Base-by-base conservation (phyloP, 352 stramenopile genomes). In the Thalassiosira ordinaria region DNA sequence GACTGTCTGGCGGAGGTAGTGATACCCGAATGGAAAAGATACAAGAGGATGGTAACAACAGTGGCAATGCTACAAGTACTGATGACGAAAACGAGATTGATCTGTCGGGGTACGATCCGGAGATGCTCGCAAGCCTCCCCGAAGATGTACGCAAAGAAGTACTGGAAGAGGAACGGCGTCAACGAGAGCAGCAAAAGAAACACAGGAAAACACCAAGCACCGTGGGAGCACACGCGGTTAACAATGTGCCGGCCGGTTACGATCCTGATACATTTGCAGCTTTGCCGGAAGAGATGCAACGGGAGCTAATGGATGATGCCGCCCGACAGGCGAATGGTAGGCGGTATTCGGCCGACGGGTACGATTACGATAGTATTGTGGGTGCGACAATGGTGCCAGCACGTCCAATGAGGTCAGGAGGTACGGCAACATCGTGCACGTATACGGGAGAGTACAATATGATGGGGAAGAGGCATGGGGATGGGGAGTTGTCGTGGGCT, bases 371-470 rank as follows among this genome's bases (percentile, higher is more conserved):
- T 35, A 18, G 16, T 35, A 55, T 77, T 53, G 27, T 47, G 22
- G 13, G 44, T 22, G 64, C 65, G 14, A 41, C 26, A 5, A 35
- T 76, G 9, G 69, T 61, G 27, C 13, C 14, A 31, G 66, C 53
- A 29, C 22, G 29, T 29, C 33, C 59, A 8, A 57, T 68, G n/a
- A 3, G 20, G 18, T 60, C 27, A 47, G 56, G 56, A n/a, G 56
- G 56, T 22, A 71, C 31, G 52, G 18, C 41, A 13, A 70, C 51
- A 9, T 63, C 31, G 29, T 73, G 66, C 7, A 80, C 61, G 1
- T 91, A 91, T 69, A 66, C 52, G 24, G 85, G 85, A 26, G 71
- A 81, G 1, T 87, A 79, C 49, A 87, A 91, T 56, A 14, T 18
- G 7, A 41, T 61, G 26, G 81, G 82, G 22, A 72, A 89, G 64